phyloP scores from a whole-genome alignment of 441 rosid species.

The Populus tomentosa region DNA sequence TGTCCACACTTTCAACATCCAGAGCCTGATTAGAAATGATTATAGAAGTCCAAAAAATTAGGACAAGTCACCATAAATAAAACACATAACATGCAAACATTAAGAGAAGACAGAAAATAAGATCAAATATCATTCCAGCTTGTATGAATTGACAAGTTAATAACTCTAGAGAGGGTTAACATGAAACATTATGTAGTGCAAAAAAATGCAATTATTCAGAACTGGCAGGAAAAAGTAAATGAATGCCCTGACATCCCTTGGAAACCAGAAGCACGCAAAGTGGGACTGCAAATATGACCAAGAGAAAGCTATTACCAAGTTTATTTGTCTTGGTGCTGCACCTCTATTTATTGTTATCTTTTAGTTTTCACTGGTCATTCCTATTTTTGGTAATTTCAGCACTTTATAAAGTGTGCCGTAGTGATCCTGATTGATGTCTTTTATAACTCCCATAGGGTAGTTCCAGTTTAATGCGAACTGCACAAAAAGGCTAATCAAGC shows the following conservation, averaged over 20 bases:
- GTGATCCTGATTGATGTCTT: background rate
- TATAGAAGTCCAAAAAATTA: conserved; percentile 5
- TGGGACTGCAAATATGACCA: background rate
- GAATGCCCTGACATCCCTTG: background rate
- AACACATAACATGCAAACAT: background rate
- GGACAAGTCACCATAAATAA: background rate
- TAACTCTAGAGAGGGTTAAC: background rate
- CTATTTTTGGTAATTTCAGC: background rate
- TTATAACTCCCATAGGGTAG: background rate
- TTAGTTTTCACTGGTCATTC: too few relatives aligned
- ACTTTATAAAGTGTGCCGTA: background rate
- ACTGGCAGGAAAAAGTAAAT: background rate
- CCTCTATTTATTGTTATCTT: background rate
- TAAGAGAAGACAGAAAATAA: background rate
- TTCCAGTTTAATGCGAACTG: background rate
- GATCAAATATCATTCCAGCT: background rate
- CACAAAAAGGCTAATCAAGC: background rate
- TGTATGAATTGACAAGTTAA: background rate
- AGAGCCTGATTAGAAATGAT: conserved; percentile 56
- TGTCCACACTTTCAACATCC: conserved; percentile 81
- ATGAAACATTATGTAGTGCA: background rate
- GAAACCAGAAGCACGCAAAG: background rate
- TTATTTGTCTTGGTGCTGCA: background rate
- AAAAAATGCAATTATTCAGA: background rate
- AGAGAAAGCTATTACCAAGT: background rate